These are phyloP conservation scores for Xylariaceae sp. DNA, from an alignment of 2,329 filamentous ascomycete species.

Conservation along the genomic window DNA sequence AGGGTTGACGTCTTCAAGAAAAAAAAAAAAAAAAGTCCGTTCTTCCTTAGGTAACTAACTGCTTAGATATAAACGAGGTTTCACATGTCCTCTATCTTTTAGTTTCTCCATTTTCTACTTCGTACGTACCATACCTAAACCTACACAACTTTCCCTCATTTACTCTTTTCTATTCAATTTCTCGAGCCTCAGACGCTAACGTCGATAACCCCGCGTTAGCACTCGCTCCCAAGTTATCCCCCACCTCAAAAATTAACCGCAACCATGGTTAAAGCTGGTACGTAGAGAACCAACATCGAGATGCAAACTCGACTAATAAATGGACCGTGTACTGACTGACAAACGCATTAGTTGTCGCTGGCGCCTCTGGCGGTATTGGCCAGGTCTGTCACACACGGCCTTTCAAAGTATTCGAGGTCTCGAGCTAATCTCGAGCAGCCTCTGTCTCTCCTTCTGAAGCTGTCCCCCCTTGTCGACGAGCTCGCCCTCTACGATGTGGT, in stretches of 20 bases:
- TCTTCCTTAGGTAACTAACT: too few species aligned
- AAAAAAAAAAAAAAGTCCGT: too few species aligned
- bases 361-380: slow-evolving; percentile 97
- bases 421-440: slow-evolving; percentile 60
- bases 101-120: neutral
- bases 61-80: slow-evolving; percentile 10
- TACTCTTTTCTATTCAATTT: neutral
- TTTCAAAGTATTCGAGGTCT: slow-evolving; percentile 5
- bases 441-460: slow-evolving; percentile 94
- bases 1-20: too few species aligned
- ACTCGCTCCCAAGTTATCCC: slow-evolving; percentile 20
- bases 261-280: slow-evolving; percentile 66
- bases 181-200: slow-evolving; percentile 5
- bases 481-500: slow-evolving; percentile 99
- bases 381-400: slow-evolving; percentile 65
- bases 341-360: slow-evolving; percentile 72
- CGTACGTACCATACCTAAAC: neutral
- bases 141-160: neutral
- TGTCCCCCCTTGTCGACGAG: slow-evolving; percentile 83
- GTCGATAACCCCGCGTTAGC: slow-evolving; percentile 1
- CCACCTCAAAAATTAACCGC: slow-evolving; percentile 32
- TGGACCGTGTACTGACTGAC: too few species aligned
- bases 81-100: slow-evolving; percentile 5
- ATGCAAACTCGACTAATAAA: neutral
- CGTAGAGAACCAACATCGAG: slow-evolving; percentile 14